phyloP scores from a whole-genome alignment of 2,329 filamentous ascomycete genomes.

The Neonectria neomacrospora region DNA sequence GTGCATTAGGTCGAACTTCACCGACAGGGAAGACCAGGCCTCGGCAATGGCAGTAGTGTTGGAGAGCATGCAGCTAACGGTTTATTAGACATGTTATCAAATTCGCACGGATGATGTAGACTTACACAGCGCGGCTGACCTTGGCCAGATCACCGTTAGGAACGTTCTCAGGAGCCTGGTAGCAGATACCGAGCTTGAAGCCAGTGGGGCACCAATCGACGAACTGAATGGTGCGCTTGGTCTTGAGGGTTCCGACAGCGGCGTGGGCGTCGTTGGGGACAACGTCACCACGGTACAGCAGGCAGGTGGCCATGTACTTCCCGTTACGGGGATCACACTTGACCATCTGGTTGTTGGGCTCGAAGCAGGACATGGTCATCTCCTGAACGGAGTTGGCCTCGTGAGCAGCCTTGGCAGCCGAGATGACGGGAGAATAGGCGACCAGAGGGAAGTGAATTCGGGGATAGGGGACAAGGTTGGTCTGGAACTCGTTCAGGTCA shows the following conservation, averaged over 20 bases:
- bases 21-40: slow-evolving; percentile 94
- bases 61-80: slow-evolving; percentile 89
- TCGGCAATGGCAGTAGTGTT: slow-evolving; percentile 99
- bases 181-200: slow-evolving; percentile 99
- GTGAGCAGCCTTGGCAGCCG: slow-evolving; percentile 93
- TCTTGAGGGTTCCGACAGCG: slow-evolving; percentile 96
- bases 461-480: slow-evolving; percentile 98
- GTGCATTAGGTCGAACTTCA: slow-evolving; percentile 99
- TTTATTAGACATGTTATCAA: slow-evolving; percentile 10
- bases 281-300: slow-evolving; percentile 98
- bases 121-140: slow-evolving; percentile 97
- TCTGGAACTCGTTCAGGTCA: slow-evolving; percentile 99
- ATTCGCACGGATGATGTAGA: slow-evolving; percentile 44
- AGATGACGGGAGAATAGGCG: slow-evolving; percentile 94
- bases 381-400: slow-evolving; percentile 98
- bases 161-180: slow-evolving; percentile 95
- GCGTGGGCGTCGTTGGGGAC: slow-evolving; percentile 95
- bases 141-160: slow-evolving; percentile 97
- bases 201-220: slow-evolving; percentile 99
- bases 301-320: slow-evolving; percentile 99
- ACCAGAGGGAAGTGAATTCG: slow-evolving; percentile 99
- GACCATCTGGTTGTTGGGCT: slow-evolving; percentile 99
- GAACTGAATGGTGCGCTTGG: slow-evolving; percentile 98
- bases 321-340: slow-evolving; percentile 98
- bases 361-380: slow-evolving; percentile 99